Base-by-base conservation (phyloP, 2,329 filamentous ascomycete species). In the Fusarium lateritium region DNA sequence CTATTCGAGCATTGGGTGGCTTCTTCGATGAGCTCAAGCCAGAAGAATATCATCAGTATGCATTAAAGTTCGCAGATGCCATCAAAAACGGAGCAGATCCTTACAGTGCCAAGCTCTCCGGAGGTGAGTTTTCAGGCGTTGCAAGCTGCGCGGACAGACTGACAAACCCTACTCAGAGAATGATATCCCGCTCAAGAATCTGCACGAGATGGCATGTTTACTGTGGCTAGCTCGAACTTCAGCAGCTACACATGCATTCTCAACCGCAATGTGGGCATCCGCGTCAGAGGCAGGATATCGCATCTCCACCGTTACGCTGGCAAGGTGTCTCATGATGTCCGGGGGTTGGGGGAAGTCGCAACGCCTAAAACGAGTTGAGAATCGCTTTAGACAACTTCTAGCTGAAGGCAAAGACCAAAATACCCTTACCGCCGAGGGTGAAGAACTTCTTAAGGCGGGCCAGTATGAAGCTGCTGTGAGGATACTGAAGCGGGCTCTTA, bases 401-500 rank as follows among this genome's bases (percentile, higher is more conserved):
- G 43, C 67, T 14, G 56, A 64, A 31, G 76, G 72, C 26, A 73
- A 67, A n/a, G 73, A 82, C 38, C 71, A 78, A 5, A 72, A 82
- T 44, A 81, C 79, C 33, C 69, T 82, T 22, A 75, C 77, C 6
- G 69, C 75, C 10, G 75, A 81, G 42, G 81, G 77, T 17, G 73
- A 77, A 53, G 26, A 70, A 26, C 73, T 78, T 14, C 73, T 71
- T 47, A 45, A 50, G 26, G 62, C 71, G 39, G 73, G 71, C 7
- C 73, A 69, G 34, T 74, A 73, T 52, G 56, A 60, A 2, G 71
- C 67, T 10, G 75, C 77, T 6, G 63, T 61, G 24, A 52, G 50
- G 17, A 44, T 65, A 6, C 56, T 78, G 13, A 58, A 70, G 34
- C 67, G 68, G 28, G 78, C 78, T 6, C 71, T 79, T 14, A 52